A percentile compares a stretch with the other conserved stretches of the same genome.
These are phyloP conservation scores for Podospora bellae-mahoneyi DNA, from an alignment of 495 filamentous ascomycete genomes.

Conservation along the genomic window DNA sequence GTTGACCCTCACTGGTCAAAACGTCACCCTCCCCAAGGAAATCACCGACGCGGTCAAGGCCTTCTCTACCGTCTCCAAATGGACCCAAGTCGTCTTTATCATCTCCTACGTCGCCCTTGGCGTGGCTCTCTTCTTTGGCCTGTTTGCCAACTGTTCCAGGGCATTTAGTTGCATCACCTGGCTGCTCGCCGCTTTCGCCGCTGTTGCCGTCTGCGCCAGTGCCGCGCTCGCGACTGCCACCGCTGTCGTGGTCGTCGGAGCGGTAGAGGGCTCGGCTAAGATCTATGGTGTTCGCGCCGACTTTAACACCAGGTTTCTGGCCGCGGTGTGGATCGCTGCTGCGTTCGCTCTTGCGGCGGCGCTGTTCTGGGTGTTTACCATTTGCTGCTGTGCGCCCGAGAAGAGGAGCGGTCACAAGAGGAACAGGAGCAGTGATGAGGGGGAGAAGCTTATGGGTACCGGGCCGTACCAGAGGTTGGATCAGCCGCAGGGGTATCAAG, in stretches of 20 bases:
- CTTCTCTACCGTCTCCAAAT: conserved; percentile 70
- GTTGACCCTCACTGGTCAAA: conserved; percentile 34
- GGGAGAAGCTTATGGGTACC: conserved; percentile 48
- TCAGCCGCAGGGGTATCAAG: conserved; percentile 28
- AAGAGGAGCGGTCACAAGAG: conserved; percentile 25
- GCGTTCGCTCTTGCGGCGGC: conserved; percentile 67
- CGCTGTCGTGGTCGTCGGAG: conserved; percentile 62
- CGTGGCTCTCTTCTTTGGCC: conserved; percentile 72
- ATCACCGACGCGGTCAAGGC: conserved; percentile 62
- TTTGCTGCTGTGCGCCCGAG: conserved; percentile 76
- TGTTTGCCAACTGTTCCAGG: conserved; percentile 60
- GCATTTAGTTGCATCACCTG: conserved; percentile 49
- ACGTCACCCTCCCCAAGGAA: conserved; percentile 56
- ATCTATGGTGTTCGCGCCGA: conserved; percentile 62
- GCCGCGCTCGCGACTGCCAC: conserved; percentile 59
- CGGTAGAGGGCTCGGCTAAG: conserved; percentile 59
- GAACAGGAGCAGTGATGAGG: conserved; percentile 18
- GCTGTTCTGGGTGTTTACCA: conserved; percentile 85
- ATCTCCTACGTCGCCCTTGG: conserved; percentile 66
- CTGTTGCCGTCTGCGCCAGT: conserved; percentile 59
- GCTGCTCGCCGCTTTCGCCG: conserved; percentile 56
- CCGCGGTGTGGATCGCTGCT: conserved; percentile 71
- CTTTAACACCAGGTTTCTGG: conserved; percentile 66
- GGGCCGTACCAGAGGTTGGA: conserved; percentile 45
- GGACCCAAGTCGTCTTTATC: conserved; percentile 76